Evolutionary conservation across 139 green algal genomes (phyloP), one percentile per base, ranked within the genome.

Genomic region (Closterium sp.): DNA sequence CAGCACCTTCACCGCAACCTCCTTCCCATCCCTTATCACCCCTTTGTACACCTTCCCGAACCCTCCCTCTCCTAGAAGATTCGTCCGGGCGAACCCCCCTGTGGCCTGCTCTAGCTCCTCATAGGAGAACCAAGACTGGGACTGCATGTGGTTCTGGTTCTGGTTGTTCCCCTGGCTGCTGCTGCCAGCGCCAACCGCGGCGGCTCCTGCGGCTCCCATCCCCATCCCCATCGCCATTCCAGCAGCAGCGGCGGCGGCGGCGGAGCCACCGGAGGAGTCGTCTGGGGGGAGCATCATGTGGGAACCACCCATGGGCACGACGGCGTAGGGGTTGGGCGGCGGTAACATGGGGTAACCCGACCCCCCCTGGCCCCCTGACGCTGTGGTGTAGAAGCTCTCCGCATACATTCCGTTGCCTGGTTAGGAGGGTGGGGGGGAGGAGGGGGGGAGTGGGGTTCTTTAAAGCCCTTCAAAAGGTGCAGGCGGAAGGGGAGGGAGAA

Each of bases 1-100:
- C 33, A 94, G 87, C 91, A 31, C 34, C 87, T 94, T 94, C 31
- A 94, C 89, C 23, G 91, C 91, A 25, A 91, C 76, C 55, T 92
- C 36, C 28, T 32, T 64, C 25, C 83, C 31, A 81, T 89, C 91
- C n/a, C 33, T 36, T 28, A 94, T 23, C 55, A 34, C 25, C 33
- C 91, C 91, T 25, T 31, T 28, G 91, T 90, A 94, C 34, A 94
- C 91, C 23, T 64, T 36, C 81, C 91, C 91, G 6, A 94, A 94
- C n/a, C 91, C 91, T 33, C 91, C 91, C 83, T 92, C 88, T 7
- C 91, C 91, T n/a, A 94, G 87, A 1, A 92, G 55, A 23, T 91
- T 86, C 81, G 33, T 35, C 0, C 23, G 9, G 2, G 88, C 86
- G 33, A 93, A 93, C 23, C 90, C 90, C 34, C 38, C 90, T 0